Evolutionary conservation across 2,329 filamentous ascomycete genomes (phyloP), one percentile per base, ranked within the genome.

Genomic region (Kalmusia sp.): DNA sequence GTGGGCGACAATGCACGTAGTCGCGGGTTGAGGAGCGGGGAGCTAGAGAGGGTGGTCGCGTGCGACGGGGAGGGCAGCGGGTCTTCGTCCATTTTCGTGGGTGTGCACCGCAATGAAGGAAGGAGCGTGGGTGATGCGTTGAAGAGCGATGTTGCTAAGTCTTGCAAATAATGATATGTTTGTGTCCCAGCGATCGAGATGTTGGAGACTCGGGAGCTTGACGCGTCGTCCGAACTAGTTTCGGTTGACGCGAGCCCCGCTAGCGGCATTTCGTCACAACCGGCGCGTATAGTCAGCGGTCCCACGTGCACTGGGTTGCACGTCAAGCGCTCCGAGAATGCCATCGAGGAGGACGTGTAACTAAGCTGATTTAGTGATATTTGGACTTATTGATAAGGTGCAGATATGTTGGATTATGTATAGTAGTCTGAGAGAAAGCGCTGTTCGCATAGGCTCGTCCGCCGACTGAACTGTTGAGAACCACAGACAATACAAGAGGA

Each of bases 1-100:
- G 69, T 68, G n/a, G 62, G 62, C 12, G 64, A 65, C 17, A 57
- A 58, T n/a, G 50, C 48, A 48, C 39, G 45, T 45, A 60, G 43
- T 24, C 49, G 52, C 19, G 55, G 58, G 46, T 62, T 55, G 33
- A 68, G 63, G 35, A 68, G 67, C 2, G 69, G 67, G 9, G 69
- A 70, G 43, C 58, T 62, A 7, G 61, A 63, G 11, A 59, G 50
- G 38, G 56, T 43, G 39, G 46, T 50, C 56, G 60, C 62, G 58
- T 54, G 60, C 21, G 67, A 65, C 14, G 67, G 63, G 9, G 61
- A 59, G 15, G 52, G 62, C n/a, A 62, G 51, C 28, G 52, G 51
- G 49, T 68, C 62, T 37, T 41, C 45, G 14, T 69, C 63, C 67
- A 70, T 70, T 38, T 9, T 47, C 12, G 22, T 19, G 31, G 6